Evolutionary conservation across 345 rosid species (phyloP).

Genomic region (Euphorbia pulcherrima): DNA sequence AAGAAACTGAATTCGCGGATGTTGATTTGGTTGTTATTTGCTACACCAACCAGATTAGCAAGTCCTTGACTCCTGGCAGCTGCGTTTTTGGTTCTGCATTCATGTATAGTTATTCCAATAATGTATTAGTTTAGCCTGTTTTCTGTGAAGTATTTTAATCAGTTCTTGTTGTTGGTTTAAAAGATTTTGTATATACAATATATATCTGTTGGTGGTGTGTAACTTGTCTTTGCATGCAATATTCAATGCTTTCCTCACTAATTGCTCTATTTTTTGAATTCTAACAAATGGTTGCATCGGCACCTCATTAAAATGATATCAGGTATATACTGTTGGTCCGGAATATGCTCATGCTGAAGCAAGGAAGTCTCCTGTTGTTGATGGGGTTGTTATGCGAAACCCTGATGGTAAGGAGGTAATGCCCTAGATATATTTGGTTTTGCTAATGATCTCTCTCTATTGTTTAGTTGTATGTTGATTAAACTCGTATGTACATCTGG

Average conservation of each 20-base stretch:
- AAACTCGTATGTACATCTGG: not conserved
- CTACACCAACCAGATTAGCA: not conserved
- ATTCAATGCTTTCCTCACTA: not conserved
- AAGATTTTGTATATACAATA: not conserved
- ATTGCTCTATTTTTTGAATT: constrained; percentile 1
- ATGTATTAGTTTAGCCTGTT: not conserved
- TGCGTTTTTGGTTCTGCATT: not conserved
- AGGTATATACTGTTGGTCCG: constrained; percentile 98
- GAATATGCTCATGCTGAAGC: constrained; percentile 99
- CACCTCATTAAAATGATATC: constrained; percentile 29
- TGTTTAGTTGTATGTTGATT: not conserved
- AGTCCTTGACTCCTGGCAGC: not conserved
- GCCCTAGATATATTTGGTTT: not conserved
- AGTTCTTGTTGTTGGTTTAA: not conserved
- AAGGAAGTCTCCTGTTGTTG: constrained; percentile 99
- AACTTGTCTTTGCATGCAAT: constrained; percentile 3
- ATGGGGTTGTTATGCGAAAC: constrained; percentile 99
- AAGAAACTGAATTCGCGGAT: not conserved
- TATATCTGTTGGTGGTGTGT: not conserved
- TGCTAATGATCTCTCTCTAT: not conserved
- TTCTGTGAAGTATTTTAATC: not conserved
- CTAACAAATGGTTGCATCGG: constrained; percentile 17
- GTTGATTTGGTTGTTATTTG: not conserved
- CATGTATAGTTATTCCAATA: not conserved
- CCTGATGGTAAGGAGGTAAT: constrained; percentile 95